Evolutionary conservation across 768 basidiomycete species (phyloP).

Genomic region (Arthromyces matolae): DNA sequence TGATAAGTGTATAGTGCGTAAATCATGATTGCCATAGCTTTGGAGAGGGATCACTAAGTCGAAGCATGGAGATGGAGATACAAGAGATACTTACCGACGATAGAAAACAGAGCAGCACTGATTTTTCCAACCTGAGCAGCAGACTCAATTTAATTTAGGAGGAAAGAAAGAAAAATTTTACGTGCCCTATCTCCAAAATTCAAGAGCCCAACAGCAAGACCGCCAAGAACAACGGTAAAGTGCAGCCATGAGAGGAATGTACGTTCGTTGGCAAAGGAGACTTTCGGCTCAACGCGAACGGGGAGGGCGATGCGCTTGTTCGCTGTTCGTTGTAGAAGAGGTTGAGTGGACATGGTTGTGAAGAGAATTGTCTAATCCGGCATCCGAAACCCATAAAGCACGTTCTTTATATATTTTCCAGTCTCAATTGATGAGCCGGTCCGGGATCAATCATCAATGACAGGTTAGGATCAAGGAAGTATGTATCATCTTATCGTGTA

Average conservation of each 20-base stretch:
- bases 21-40: constrained; percentile 95
- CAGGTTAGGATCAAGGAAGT: no score
- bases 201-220: constrained; percentile 90
- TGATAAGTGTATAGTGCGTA: constrained; percentile 96
- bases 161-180: constrained; percentile 6
- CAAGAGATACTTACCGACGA: constrained; percentile 62
- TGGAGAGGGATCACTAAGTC: not conserved
- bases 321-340: constrained; percentile 91
- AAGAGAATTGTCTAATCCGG: constrained; percentile 6
- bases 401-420: not conserved
- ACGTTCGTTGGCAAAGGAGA: constrained; percentile 91
- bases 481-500: no score
- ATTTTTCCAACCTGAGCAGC: constrained; percentile 82
- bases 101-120: constrained; percentile 93
- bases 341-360: constrained; percentile 88
- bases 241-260: constrained; percentile 99
- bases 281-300: constrained; percentile 90
- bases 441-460: no score
- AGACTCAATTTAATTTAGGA: not conserved
- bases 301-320: constrained; percentile 96
- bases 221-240: constrained; percentile 96
- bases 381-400: not conserved
- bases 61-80: no score
- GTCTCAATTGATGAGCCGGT: no score
- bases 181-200: constrained; percentile 96